These are phyloP conservation scores for Mycena vitilis DNA, from an alignment of 768 basidiomycete genomes.

Conservation along the genomic window DNA sequence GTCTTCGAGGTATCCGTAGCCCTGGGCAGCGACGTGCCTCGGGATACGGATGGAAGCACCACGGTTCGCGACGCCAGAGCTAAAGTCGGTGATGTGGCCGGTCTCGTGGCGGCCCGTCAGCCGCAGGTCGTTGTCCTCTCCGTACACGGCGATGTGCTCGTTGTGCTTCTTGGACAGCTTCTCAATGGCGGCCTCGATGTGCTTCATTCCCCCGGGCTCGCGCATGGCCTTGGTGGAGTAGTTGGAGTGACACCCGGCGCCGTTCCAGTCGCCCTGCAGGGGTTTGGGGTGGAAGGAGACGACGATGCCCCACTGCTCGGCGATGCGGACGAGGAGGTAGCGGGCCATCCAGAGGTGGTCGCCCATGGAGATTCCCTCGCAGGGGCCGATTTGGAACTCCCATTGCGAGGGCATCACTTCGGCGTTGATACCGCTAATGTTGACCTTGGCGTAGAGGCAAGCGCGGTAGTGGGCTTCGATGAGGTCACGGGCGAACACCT, in stretches of 20 bases:
- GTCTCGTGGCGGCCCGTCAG: conserved; percentile 98
- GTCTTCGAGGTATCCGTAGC: conserved; percentile 96
- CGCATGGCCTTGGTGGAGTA: conserved; percentile 96
- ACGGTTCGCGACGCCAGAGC: conserved; percentile 96
- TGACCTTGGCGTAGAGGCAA: conserved; percentile 94
- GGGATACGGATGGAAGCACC: conserved; percentile 98
- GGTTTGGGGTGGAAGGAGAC: conserved; percentile 99
- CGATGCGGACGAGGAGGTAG: conserved; percentile 94
- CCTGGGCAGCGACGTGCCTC: conserved; percentile 90
- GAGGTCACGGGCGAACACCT: conserved; percentile 97
- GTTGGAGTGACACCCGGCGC: conserved; percentile 99
- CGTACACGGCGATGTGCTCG: conserved; percentile 97
- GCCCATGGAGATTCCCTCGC: conserved; percentile 97
- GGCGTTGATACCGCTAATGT: conserved; percentile 99
- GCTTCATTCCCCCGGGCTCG: conserved; percentile 91
- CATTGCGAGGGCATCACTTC: conserved; percentile 99
- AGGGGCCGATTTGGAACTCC: conserved; percentile 99
- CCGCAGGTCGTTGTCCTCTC: conserved; percentile 96
- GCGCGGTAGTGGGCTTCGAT: conserved; percentile 99
- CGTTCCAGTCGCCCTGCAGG: conserved; percentile 98
- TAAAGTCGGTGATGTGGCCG: conserved; percentile 91
- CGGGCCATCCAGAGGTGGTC: conserved; percentile 99
- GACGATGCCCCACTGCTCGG: conserved; percentile 97
- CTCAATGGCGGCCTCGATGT: conserved; percentile 92
- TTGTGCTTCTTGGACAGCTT: conserved; percentile 91